Percentiles rank a stretch among this genome's conserved stretches.
phyloP scores from a whole-genome alignment of 352 stramenopile species.

The Lagenidium sp. region DNA sequence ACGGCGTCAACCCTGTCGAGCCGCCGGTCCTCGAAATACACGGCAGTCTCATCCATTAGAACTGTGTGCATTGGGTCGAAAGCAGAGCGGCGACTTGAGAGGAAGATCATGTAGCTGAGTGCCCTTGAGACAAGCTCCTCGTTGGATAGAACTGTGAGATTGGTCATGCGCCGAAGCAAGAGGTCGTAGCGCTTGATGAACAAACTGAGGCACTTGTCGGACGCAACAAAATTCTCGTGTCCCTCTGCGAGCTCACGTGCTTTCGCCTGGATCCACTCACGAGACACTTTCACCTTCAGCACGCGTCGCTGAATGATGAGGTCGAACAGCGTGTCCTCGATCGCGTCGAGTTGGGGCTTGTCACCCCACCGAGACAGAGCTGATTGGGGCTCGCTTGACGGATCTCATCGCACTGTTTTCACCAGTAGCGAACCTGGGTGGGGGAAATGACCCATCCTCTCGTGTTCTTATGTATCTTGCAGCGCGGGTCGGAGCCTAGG shows the following conservation, averaged over 20 bases:
- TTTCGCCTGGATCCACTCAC: slow-evolving; percentile 9
- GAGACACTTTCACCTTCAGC: slow-evolving; percentile 7
- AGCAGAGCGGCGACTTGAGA: too few species aligned
- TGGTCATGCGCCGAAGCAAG: slow-evolving; percentile 11
- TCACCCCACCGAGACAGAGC: slow-evolving; percentile 1
- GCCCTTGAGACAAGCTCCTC: slow-evolving; percentile 7
- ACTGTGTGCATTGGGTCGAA: too few species aligned
- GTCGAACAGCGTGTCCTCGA: slow-evolving; percentile 9
- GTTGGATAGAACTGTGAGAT: slow-evolving; percentile 12
- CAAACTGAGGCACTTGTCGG: slow-evolving; percentile 12
- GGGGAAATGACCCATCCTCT: slow-evolving; percentile 7
- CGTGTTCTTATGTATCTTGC: too few species aligned
- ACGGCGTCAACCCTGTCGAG: too few species aligned
- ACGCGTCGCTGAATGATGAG: neutral
- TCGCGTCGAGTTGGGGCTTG: slow-evolving; percentile 6
- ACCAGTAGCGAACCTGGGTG: slow-evolving; percentile 7
- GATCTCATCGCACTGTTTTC: slow-evolving; percentile 11
- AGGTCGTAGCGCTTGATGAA: slow-evolving; percentile 21
- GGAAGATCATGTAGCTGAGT: slow-evolving; percentile 4
- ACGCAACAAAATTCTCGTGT: slow-evolving; percentile 6
- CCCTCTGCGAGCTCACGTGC: neutral
- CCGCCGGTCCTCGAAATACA: too few species aligned
- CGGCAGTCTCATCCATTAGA: too few species aligned
- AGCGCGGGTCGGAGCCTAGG: too few species aligned
- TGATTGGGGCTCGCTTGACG: slow-evolving; percentile 1